phyloP scores from a whole-genome alignment of 306 rosid species.

The Sphenostylis stenocarpa region DNA sequence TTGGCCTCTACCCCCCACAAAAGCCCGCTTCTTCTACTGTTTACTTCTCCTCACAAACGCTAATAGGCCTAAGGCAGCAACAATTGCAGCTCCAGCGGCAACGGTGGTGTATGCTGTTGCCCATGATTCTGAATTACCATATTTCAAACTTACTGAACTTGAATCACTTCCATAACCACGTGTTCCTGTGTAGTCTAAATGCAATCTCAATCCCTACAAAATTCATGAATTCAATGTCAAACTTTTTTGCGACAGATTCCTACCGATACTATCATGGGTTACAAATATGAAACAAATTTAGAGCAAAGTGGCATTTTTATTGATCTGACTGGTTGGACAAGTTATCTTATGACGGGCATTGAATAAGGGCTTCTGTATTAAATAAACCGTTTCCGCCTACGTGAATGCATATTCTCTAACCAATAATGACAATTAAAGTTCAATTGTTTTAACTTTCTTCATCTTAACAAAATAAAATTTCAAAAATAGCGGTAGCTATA shows the following conservation, averaged over 20 bases:
- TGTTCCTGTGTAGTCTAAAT: slow-evolving; percentile 75
- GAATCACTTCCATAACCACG: slow-evolving; percentile 31
- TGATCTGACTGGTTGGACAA: no score
- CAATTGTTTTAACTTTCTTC: no score
- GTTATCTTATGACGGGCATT: no score
- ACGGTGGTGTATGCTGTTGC: slow-evolving; percentile 55
- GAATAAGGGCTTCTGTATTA: no score
- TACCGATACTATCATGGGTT: background rate
- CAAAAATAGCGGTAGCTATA: background rate
- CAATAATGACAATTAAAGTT: no score
- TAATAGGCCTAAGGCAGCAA: slow-evolving; percentile 65
- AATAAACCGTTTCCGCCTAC: no score
- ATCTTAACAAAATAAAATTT: background rate
- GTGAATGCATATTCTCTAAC: no score
- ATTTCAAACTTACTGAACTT: slow-evolving; percentile 39
- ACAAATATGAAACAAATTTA: no score
- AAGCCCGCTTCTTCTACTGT: background rate
- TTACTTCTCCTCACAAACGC: slow-evolving; percentile 51
- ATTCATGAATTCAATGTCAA: slow-evolving; percentile 31
- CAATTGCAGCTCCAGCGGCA: slow-evolving; percentile 79
- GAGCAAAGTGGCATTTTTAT: no score
- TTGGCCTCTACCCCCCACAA: slow-evolving; percentile 21
- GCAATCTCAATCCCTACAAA: slow-evolving; percentile 84
- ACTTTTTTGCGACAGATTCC: background rate
- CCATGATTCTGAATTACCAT: slow-evolving; percentile 60